Evolutionary conservation across 2,329 filamentous ascomycete genomes (phyloP).

Genomic region (Pezicula carpinea): DNA sequence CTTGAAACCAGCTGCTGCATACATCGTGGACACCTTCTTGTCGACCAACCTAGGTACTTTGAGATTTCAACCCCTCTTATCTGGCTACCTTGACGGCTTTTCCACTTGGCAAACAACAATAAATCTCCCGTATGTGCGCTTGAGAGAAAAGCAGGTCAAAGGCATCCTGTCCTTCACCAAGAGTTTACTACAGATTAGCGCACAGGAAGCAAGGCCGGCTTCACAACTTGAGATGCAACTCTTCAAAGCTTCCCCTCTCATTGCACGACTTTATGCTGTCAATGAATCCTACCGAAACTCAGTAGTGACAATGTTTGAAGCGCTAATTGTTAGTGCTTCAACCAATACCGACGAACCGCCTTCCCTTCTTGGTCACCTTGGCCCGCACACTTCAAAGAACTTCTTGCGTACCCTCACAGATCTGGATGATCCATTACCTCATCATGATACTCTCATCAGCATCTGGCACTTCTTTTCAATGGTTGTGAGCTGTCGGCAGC

Average conservation of each 20-base stretch:
- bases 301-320: conserved; percentile 65
- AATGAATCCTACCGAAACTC: conserved; percentile 62
- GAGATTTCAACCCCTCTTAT: conserved; percentile 72
- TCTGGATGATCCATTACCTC: conserved; percentile 70
- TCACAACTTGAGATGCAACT: conserved; percentile 70
- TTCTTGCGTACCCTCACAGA: conserved; percentile 76
- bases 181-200: conserved; percentile 65
- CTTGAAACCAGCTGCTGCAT: conserved; percentile 68
- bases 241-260: conserved; percentile 72
- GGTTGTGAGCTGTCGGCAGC: conserved; percentile 83
- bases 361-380: conserved; percentile 89
- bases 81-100: conserved; percentile 60
- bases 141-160: conserved; percentile 58
- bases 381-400: conserved; percentile 74
- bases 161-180: conserved; percentile 63
- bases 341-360: conserved; percentile 69
- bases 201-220: conserved; percentile 56
- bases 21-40: conserved; percentile 73
- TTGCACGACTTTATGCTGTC: conserved; percentile 71
- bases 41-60: conserved; percentile 64
- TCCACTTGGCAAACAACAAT: conserved; percentile 57
- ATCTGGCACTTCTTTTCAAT: conserved; percentile 86
- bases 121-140: conserved; percentile 48
- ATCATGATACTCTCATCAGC: conserved; percentile 57
- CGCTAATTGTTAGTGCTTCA: conserved; percentile 66